A percentile compares a stretch with the other conserved stretches of the same genome.
Evolutionary conservation across 2,329 filamentous ascomycete genomes (phyloP).

Genomic region (Fusarium concolor): DNA sequence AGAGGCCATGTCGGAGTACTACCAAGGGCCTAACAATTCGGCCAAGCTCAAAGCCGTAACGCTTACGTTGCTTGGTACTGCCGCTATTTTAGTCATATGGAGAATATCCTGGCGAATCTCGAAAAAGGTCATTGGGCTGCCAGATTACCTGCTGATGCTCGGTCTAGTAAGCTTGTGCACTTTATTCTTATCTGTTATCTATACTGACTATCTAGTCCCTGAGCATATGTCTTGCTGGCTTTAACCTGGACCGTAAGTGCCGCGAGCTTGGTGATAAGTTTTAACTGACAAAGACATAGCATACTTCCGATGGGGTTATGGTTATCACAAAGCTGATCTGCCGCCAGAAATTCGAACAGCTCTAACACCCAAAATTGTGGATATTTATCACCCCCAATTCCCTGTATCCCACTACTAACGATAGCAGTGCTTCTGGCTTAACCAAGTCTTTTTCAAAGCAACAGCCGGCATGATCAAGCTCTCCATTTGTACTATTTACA

Average conservation of each 20-base stretch:
- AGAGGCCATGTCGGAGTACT: neutral
- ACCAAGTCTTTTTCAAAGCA: constrained; percentile 11
- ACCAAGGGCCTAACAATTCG: constrained; percentile 5
- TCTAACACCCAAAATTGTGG: neutral
- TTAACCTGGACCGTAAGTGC: neutral
- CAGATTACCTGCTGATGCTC: neutral
- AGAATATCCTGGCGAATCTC: neutral
- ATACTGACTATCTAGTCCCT: neutral
- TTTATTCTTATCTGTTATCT: neutral
- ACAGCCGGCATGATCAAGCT: neutral
- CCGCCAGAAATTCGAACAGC: neutral
- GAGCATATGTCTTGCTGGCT: constrained; percentile 3
- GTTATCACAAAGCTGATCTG: constrained; percentile 10
- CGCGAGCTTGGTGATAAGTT: accelerated
- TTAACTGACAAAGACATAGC: neutral
- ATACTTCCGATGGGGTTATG: constrained; percentile 10
- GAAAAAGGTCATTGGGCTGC: neutral
- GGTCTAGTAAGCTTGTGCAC: neutral
- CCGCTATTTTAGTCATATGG: neutral
- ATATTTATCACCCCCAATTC: neutral
- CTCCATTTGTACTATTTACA: neutral
- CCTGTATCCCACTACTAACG: neutral
- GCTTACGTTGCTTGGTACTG: neutral
- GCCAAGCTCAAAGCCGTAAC: constrained; percentile 7
- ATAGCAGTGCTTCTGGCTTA: constrained; percentile 3